Percentiles rank a stretch among this genome's conserved stretches.
Conservation (phyloP, 2,329 filamentous ascomycete species). For the Arthrocladium fulminans region DNA sequence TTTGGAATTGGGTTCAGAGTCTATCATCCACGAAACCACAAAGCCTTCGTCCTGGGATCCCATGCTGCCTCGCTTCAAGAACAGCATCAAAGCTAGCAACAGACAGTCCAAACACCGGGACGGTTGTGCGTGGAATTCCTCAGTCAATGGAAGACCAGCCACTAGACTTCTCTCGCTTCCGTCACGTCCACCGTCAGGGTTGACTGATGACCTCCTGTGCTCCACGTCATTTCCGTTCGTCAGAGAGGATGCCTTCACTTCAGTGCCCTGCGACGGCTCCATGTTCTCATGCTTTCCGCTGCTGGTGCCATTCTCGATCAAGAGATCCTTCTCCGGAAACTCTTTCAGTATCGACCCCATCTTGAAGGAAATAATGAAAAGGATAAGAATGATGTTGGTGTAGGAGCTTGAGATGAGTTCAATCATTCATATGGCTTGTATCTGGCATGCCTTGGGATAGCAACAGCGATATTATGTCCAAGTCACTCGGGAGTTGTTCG, state of each 20-base stretch:
- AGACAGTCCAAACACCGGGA: neutral
- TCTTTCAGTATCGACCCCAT: conserved; percentile 3
- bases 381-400: neutral
- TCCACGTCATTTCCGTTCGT: neutral
- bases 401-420: neutral
- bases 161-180: neutral
- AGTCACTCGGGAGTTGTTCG: no score
- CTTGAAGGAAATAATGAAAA: neutral
- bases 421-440: neutral
- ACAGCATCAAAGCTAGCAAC: neutral
- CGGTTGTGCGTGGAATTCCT: neutral
- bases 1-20: neutral
- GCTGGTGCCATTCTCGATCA: neutral
- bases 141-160: neutral
- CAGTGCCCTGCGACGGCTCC: no score
- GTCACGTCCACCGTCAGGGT: neutral
- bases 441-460: neutral
- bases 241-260: neutral
- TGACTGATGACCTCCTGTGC: neutral
- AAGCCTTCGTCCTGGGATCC: neutral
- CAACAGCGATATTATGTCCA: neutral
- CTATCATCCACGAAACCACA: neutral
- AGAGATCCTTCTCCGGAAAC: neutral
- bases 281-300: neutral
- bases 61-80: neutral